Base-by-base conservation (phyloP, 148 eudicot genomes). In the Pouteria glomerata region DNA sequence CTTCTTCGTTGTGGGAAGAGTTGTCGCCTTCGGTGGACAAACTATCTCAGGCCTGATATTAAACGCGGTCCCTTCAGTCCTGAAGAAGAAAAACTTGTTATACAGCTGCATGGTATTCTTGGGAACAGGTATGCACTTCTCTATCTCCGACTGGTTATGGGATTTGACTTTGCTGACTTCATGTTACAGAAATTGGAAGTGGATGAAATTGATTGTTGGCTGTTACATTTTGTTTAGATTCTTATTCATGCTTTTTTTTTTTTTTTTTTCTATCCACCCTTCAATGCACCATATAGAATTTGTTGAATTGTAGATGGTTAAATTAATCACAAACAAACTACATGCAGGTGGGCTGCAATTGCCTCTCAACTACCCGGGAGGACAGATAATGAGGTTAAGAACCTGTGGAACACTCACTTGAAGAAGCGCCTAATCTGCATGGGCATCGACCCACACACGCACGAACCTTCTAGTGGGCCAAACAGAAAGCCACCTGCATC, bases 381-480 rank as follows among this genome's bases (percentile, higher is more conserved):
- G 78, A 93, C 98, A 39, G 98, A 93, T 76, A 93, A 93, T 35
- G 98, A 93, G 85, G 85, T 93, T 82, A 93, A 93, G 78, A 93
- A 93, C 89, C 74, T 93, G 24, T 93, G 98, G 98, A 93, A 93
- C 84, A 93, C 96, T 5, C 92, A 90, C 74, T 73, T 93, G 56
- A 87, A 76, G 83, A 93, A 87, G 72, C 96, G 97, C 21, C 85
- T 93, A 1, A 23, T 87, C 39, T 64, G 64, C 61, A 85, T 86
- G 90, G 98, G 98, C 52, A 82, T 90, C 13, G 90, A 93, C 31
- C 98, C 98, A 6, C 84, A 79, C 34, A 93, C 96, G n/a, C 98
- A 93, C 24, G 90, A 90, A 60, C 88, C 88, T 1, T 62, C 75
- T 42, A 7, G 30, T n/a, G 85, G 87, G 0, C 70, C 69, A 12